Evolutionary conservation across 2,329 filamentous ascomycete genomes (phyloP), one percentile per base, ranked within the genome.

Genomic region (Volutella citrinella): DNA sequence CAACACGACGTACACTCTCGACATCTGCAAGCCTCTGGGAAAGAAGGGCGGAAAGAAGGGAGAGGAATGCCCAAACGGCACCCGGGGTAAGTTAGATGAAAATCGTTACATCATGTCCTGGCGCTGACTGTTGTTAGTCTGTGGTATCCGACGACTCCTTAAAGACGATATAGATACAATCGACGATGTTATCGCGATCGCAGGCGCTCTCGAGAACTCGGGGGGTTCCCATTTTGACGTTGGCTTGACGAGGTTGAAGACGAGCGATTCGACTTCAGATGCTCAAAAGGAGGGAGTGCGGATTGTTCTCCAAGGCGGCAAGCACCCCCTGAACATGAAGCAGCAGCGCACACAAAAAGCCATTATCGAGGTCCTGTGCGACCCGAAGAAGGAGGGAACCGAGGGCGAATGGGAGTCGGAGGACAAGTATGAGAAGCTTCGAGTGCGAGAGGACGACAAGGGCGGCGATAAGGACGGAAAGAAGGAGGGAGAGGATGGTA

Each of bases 281-380:
- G 66, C 75, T 5, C 70, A 78, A 15, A 80, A 78, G 42, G 80
- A 93, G 48, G 90, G 91, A 2, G 52, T 95, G 10, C 73, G 80
- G 12, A 59, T 93, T 2, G 78, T 82, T 41, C 60, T 95, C 30
- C 68, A 72, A 38, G 80, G 80, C n/a, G 77, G 78, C 11, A 70
- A 65, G 27, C 68, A 74, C 42, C 64, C 63, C 10, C 55, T 73
- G 7, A 68, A 76, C 30, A 35, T 48, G 7, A 69, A 72, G 33
- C 67, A 72, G 30, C 68, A 71, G 34, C 64, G 65, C 18, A 68
- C 77, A 40, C 85, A 94, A 60, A 81, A 79, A 53, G 87, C 89
- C 5, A 74, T 95, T 9, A 77, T 97, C 34, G 86, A 95, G 52
- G 89, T 97, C 49, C 59, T 90, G 14, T 98, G 93, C 64, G 84